Conservation (phyloP, 169 alveolate genomes). For the Besnoitia besnoiti region DNA sequence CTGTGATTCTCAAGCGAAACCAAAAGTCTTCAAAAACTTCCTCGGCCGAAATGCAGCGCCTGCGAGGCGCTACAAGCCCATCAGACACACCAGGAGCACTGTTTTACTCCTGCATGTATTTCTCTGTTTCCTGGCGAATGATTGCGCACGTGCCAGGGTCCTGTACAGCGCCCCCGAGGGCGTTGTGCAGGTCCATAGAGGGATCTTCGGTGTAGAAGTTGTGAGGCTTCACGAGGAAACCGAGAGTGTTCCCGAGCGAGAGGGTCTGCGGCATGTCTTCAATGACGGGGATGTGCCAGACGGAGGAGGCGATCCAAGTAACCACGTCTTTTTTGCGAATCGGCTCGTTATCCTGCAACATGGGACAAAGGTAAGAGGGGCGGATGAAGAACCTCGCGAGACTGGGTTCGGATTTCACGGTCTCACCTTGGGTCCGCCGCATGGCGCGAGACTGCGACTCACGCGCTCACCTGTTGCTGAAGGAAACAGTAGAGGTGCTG, state of each 20-base stretch:
- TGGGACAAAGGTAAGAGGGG: background rate
- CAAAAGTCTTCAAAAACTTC: too few relatives aligned
- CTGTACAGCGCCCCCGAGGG: conserved; percentile 74
- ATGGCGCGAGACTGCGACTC: background rate
- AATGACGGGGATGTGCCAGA: conserved; percentile 78
- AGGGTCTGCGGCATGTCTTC: conserved; percentile 79
- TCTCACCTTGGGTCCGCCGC: too few relatives aligned
- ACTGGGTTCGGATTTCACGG: background rate
- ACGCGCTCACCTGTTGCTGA: background rate
- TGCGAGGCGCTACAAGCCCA: background rate
- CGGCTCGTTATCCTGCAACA: conserved; percentile 69
- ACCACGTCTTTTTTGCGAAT: conserved; percentile 75
- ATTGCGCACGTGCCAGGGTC: conserved; percentile 81
- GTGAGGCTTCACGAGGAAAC: conserved; percentile 74
- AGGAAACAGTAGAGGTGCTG: background rate
- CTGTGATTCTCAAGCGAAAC: too few relatives aligned
- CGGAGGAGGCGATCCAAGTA: conserved; percentile 76
- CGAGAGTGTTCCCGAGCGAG: conserved; percentile 77
- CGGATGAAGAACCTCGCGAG: background rate
- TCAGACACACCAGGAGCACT: background rate
- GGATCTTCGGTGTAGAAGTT: conserved; percentile 75
- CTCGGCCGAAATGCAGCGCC: background rate
- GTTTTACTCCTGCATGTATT: conserved; percentile 28
- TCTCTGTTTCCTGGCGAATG: conserved; percentile 71
- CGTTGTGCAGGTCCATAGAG: conserved; percentile 76